Evolutionary conservation across 2,329 filamentous ascomycete genomes (phyloP), one percentile per base, ranked within the genome.

Genomic region (Beauveria scarabaeidicola): DNA sequence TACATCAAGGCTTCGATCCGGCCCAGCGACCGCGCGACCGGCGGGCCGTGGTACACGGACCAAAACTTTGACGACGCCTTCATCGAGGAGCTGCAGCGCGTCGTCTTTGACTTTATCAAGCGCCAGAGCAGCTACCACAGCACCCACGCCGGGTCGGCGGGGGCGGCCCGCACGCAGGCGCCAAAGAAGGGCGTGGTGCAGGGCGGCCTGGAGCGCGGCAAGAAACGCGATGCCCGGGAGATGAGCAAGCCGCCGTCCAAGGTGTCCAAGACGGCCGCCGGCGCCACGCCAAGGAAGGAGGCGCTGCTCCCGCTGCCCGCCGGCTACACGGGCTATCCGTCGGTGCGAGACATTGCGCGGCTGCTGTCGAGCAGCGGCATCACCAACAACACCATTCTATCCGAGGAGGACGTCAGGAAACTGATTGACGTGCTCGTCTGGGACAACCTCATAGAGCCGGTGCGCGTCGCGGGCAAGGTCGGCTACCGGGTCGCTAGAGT

Each of bases 1-100:
- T 99, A 94, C 79, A 96, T 99, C 81, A 87, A 96, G 69, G 85
- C 87, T 58, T 87, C 87, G 63, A 82, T 99, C 62, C 84, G 86
- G 11, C 93, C 94, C 0, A 90, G 88, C 58, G 92, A 97, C 63
- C 89, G 94, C 63, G 90, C 95, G 51, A 96, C 91, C 0, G 94
- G 94, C 52, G 94, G 94, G 1, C 89, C 91, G 9, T 99, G 93
- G 90, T 97, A 94, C 72, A 92, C 90, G 8, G 91, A 96, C 63
- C 90, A 91, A 56, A 89, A 92, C 64, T 81, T 97, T 13, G 94
- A 99, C 73, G 87, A 89, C 64, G 89, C 88, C 61, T 90, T 99
- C 70, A 92, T 97, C 66, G 85, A 89, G 60, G 84, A 85, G 46
- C 78, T 97, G 53, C 84, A 89, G 62, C 81, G 83, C 21, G 82